Evolutionary conservation across 495 filamentous ascomycete genomes (phyloP), one percentile per base, ranked within the genome.

Genomic region (Penicillium robsamsonii): DNA sequence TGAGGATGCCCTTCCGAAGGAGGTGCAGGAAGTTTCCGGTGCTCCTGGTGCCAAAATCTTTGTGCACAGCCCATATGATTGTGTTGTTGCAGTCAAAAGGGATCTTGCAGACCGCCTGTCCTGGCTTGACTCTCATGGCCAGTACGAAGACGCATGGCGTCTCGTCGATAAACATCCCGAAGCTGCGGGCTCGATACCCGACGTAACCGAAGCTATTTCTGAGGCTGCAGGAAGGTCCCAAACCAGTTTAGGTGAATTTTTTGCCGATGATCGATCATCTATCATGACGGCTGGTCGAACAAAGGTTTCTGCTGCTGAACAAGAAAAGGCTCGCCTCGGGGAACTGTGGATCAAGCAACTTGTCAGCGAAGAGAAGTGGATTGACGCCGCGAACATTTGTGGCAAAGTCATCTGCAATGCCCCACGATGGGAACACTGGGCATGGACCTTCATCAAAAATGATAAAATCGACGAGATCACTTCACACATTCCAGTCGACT

Each of bases 11-110:
- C 59, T 69, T 20, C 58, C 75, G 8, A 76, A 74, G 50, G 74
- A 77, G 55, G 55, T 74, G 1, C 70, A 79, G 44, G 77, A 79
- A 55, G 64, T 77, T 43, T 65, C 75, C 17, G 69, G 70, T 17
- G 84, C 84, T 15, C 81, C 84, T 7, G 92, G 94, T 0, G 81
- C 92, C 58, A 97, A 97, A 62, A 90, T 98, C 25, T 96, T 96
- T 67, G 88, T 98, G 30, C 91, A 95, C 49, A 97, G 92, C 62
- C 95, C 95, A 1, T 98, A 94, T 61, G 94, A 98, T 72, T 96
- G 92, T 60, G 83, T 96, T 22, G 77, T 96, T 52, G 88, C 91
- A 0, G 87, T 93, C 0, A 91, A 91, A 62, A 77, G 94, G 58
- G 92, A 96, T 59, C 76, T 92, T 12, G 71, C 83, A 0, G 94